Conservation (phyloP, 2,329 filamentous ascomycete genomes). For the Gaeumannomyces tritici region DNA sequence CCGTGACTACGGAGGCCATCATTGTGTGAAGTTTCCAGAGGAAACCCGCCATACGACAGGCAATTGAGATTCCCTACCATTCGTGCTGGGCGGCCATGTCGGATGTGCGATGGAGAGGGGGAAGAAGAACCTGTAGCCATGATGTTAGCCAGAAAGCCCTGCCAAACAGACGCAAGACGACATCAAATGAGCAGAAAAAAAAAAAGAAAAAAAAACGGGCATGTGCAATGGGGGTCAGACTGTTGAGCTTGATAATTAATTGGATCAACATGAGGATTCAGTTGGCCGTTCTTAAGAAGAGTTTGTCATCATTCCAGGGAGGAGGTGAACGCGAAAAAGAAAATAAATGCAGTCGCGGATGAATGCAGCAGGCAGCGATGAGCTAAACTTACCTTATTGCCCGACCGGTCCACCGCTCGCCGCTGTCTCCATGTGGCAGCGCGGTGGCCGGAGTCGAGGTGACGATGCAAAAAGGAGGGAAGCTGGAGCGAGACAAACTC, state of each 20-base stretch:
- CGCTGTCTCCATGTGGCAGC: neutral
- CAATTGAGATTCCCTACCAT: neutral
- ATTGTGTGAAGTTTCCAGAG: neutral
- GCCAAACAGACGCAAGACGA: neutral
- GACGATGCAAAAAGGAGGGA: neutral
- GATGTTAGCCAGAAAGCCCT: neutral
- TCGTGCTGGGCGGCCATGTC: too few species aligned
- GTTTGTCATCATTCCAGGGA: constrained; percentile 10
- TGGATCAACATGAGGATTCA: constrained; percentile 14
- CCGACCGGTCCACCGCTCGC: too few species aligned
- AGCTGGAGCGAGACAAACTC: neutral
- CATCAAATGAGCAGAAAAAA: neutral
- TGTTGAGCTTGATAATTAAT: constrained; percentile 49
- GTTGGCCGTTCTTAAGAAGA: constrained; percentile 15
- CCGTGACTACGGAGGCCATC: neutral
- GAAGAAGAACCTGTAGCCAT: neutral
- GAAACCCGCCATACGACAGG: neutral
- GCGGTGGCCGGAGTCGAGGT: neutral
- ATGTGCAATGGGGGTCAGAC: neutral
- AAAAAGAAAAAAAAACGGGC: neutral
- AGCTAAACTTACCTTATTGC: neutral
- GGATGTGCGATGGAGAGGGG: neutral
- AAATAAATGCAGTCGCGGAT: neutral
- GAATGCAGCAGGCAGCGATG: neutral
- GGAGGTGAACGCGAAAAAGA: neutral